A percentile compares a stretch with the other conserved stretches of the same genome.
Conservation (phyloP, 768 basidiomycete genomes). For the Boletus rufocinnamomeus region DNA sequence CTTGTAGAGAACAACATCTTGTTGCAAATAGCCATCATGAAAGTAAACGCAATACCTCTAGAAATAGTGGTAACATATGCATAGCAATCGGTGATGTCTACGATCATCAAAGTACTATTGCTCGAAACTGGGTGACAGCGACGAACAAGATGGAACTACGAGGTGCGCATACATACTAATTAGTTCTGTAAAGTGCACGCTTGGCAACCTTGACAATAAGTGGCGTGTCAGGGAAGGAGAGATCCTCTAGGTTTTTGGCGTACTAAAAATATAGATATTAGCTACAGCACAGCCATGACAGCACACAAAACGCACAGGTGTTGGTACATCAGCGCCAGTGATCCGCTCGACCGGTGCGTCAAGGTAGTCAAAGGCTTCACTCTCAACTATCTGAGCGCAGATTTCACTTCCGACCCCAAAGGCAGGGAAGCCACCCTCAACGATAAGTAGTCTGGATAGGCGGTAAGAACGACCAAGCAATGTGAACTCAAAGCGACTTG, state of each 20-base stretch:
- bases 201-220: slow-evolving; percentile 94
- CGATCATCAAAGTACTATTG: slow-evolving; percentile 20
- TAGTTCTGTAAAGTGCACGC: slow-evolving; percentile 87
- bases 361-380: slow-evolving; percentile 96
- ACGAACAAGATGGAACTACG: slow-evolving; percentile 15
- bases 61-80: slow-evolving; percentile 15
- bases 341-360: slow-evolving; percentile 98
- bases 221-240: slow-evolving; percentile 92
- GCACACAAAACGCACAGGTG: slow-evolving; percentile 64
- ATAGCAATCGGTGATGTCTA: slow-evolving; percentile 20
- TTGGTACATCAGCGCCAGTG: slow-evolving; percentile 97
- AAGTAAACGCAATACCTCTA: slow-evolving; percentile 12
- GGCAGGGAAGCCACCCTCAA: slow-evolving; percentile 97
- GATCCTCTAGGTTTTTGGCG: slow-evolving; percentile 82
- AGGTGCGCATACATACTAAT: slow-evolving; percentile 45
- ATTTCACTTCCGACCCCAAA: slow-evolving; percentile 99
- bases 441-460: slow-evolving; percentile 72
- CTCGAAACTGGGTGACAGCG: slow-evolving; percentile 14
- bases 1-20: background rate
- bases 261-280: slow-evolving; percentile 54
- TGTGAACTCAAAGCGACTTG: slow-evolving; percentile 34
- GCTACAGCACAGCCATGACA: slow-evolving; percentile 12
- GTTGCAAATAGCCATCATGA: background rate
- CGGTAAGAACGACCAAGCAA: slow-evolving; percentile 2
- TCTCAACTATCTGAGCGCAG: slow-evolving; percentile 95